Base-by-base conservation (phyloP, 495 filamentous ascomycete species). In the Penicillium alfredii region DNA sequence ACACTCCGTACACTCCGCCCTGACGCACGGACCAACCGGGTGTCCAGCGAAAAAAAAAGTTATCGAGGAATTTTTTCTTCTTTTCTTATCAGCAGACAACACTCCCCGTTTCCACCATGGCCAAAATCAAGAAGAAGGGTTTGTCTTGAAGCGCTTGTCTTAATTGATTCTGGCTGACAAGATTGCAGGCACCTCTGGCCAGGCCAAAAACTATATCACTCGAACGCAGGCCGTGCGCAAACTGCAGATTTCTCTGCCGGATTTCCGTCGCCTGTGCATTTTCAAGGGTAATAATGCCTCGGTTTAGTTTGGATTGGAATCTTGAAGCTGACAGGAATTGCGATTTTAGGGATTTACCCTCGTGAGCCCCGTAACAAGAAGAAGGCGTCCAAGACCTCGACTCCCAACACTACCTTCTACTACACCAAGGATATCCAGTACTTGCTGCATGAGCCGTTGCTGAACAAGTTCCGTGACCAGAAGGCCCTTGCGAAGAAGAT, bases 391-490 rank as follows among this genome's bases (percentile, higher is more conserved):
- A 96, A 94, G 63, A 84, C 84, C 35, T 77, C 86, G 28, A 96
- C 85, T 2, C 77, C 82, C 24, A 84, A 81, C 28, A 97, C 92
- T 10, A 97, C 93, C 40, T 98, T 95, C 69, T 98, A 98, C 76
- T 98, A 98, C 70, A 86, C 89, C 51, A 94, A 92, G 71, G 92
- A 98, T 57, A 94, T 98, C 53, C 88, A 95, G 63, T 98, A 94
- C 49, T 80, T 98, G 16, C 81, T 96, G 33, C 92, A 98, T 61
- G 92, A 98, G 61, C 92, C 93, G 9, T 73, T 98, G n/a, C 74
- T 98, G 8, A 71, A 78, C 47, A 96, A 94, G 59, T 97, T 97
- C 71, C 82, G 92, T 50, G 92, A 98, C 26, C 92, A 97, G 64
- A 97, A 97, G 68, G 70, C 82, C 0, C 75, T 97, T 37, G 86